These are phyloP conservation scores for Xylariaceae sp. DNA, from an alignment of 2,329 filamentous ascomycete genomes.

Conservation along the genomic window DNA sequence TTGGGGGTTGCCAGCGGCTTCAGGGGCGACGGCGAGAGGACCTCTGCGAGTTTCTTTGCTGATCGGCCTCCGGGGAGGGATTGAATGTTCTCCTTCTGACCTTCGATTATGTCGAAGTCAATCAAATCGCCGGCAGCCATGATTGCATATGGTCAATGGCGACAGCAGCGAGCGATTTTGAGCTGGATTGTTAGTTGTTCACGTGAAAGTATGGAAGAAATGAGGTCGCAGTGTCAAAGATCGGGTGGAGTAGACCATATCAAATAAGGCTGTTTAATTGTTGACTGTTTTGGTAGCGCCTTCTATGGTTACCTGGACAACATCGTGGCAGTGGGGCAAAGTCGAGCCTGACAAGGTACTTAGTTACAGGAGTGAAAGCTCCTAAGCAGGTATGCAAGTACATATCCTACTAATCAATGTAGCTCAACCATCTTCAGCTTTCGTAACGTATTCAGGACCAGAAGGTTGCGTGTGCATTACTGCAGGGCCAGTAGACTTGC, in stretches of 20 bases:
- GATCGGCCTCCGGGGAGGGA: constrained; percentile 82
- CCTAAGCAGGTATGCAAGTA: no score
- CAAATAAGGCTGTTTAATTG: constrained; percentile 8
- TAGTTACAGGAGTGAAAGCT: no score
- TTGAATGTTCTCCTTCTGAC: constrained; percentile 97
- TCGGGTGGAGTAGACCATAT: not conserved
- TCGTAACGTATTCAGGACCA: no score
- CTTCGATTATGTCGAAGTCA: constrained; percentile 89
- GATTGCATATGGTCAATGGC: constrained; percentile 20
- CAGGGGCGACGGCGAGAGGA: constrained; percentile 66
- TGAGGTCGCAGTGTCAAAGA: not conserved
- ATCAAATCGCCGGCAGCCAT: constrained; percentile 54
- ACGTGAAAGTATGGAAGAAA: constrained; percentile 5
- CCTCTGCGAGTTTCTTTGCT: constrained; percentile 79
- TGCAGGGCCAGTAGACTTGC: no score
- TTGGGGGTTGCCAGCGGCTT: constrained; percentile 58
- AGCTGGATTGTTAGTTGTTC: constrained; percentile 18
- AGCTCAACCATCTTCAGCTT: no score
- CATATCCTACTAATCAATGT: no score
- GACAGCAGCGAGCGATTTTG: constrained; percentile 4
- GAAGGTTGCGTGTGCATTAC: no score
- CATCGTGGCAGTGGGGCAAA: no score
- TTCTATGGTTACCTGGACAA: not conserved
- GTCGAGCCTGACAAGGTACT: no score
- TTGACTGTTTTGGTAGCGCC: constrained; percentile 14